Conservation (phyloP, 2,329 filamentous ascomycete species). For the Xylariaceae sp. region DNA sequence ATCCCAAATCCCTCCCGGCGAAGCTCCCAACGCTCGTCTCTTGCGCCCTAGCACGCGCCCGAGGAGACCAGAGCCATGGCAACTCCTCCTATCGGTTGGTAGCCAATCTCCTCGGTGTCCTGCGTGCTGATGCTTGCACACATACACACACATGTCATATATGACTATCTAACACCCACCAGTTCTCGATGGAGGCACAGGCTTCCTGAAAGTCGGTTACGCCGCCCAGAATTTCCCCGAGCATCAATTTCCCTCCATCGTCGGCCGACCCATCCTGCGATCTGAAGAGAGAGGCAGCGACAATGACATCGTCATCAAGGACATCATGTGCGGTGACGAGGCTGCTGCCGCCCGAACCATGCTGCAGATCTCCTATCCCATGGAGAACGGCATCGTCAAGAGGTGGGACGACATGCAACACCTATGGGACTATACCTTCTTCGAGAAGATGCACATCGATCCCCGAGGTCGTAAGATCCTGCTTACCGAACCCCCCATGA, state of each 20-base stretch:
- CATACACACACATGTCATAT: neutral
- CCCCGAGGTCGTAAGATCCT: slow-evolving; percentile 92
- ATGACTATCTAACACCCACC: slow-evolving; percentile 26
- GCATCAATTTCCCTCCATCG: slow-evolving; percentile 96
- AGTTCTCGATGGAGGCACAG: slow-evolving; percentile 99
- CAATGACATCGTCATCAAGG: slow-evolving; percentile 74
- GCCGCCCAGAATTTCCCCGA: slow-evolving; percentile 99
- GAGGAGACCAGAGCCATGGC: slow-evolving; percentile 39
- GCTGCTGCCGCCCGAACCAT: slow-evolving; percentile 91
- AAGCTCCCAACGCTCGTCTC: slow-evolving; percentile 3
- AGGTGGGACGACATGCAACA: slow-evolving; percentile 99
- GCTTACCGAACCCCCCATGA: slow-evolving; percentile 95
- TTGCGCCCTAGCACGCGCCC: slow-evolving; percentile 7
- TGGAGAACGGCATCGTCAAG: slow-evolving; percentile 99
- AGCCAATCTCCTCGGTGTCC: slow-evolving; percentile 19
- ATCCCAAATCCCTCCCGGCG: neutral
- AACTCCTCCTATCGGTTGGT: slow-evolving; percentile 50
- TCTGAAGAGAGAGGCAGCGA: slow-evolving; percentile 73
- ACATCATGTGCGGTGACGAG: slow-evolving; percentile 99
- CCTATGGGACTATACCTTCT: slow-evolving; percentile 98
- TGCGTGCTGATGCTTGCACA: slow-evolving; percentile 2
- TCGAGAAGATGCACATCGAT: slow-evolving; percentile 93
- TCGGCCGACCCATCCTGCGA: slow-evolving; percentile 93
- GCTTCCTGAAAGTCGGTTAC: slow-evolving; percentile 99
- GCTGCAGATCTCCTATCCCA: slow-evolving; percentile 98